Conservation (phyloP, 1,284 basidiomycete genomes). For the Austroboletus niveus region DNA sequence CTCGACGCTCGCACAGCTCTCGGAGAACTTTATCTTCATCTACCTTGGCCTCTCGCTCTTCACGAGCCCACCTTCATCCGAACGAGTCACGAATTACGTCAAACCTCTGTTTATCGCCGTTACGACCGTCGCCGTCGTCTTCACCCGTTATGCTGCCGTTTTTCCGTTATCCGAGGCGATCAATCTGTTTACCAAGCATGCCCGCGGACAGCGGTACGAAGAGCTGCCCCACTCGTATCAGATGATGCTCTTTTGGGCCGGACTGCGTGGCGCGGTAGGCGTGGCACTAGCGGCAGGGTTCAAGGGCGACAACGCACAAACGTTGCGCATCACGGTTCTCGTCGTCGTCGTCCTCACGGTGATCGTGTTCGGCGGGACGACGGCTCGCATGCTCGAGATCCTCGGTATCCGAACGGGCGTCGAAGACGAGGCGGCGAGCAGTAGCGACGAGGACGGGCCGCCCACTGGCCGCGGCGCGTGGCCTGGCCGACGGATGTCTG, state of each 20-base stretch:
- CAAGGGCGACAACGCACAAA: constrained; percentile 87
- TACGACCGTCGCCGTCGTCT: constrained; percentile 86
- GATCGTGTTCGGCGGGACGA: constrained; percentile 94
- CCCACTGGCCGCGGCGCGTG: constrained; percentile 28
- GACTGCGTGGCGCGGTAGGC: constrained; percentile 93
- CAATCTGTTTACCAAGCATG: constrained; percentile 86
- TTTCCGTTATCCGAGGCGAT: constrained; percentile 96
- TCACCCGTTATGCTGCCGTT: constrained; percentile 93
- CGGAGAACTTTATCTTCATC: constrained; percentile 99
- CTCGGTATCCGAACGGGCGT: constrained; percentile 96
- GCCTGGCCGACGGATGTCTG: constrained; percentile 27
- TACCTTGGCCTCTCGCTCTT: constrained; percentile 97
- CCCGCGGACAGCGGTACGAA: constrained; percentile 80
- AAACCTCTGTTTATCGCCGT: constrained; percentile 95
- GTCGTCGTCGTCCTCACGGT: constrained; percentile 96
- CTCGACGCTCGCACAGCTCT: constrained; percentile 87
- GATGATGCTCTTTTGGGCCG: constrained; percentile 99
- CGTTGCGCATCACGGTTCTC: constrained; percentile 90
- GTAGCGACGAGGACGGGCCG: constrained; percentile 70
- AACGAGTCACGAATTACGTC: constrained; percentile 80
- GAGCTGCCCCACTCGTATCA: constrained; percentile 95
- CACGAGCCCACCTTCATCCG: constrained; percentile 72
- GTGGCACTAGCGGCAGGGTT: constrained; percentile 97
- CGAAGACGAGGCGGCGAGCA: constrained; percentile 84
- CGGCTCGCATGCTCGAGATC: constrained; percentile 94